phyloP scores from a whole-genome alignment of 2,329 filamentous ascomycete species.

The Talaromyces funiculosus region DNA sequence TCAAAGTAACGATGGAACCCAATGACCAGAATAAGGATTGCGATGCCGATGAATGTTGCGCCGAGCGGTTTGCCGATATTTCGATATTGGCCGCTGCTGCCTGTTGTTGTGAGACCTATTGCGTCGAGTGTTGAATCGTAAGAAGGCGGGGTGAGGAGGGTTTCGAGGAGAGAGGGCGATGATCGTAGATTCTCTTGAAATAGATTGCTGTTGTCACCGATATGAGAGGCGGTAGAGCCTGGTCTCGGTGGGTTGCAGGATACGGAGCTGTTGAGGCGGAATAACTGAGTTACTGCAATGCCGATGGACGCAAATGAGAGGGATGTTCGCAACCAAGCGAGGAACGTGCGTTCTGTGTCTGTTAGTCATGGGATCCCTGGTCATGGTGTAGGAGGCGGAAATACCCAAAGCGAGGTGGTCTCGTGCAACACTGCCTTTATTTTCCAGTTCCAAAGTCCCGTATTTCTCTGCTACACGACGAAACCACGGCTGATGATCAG shows the following conservation, averaged over 20 bases:
- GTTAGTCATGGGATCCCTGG: not conserved
- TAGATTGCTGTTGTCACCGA: not conserved
- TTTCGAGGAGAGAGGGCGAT: constrained; percentile 11
- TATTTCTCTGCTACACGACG: constrained; percentile 51
- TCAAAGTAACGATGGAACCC: constrained; percentile 64
- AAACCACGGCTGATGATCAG: constrained; percentile 37
- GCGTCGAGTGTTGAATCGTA: not conserved
- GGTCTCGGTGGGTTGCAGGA: not conserved
- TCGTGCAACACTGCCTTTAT: constrained; percentile 60
- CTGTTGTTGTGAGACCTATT: not conserved
- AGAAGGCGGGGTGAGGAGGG: constrained; percentile 7
- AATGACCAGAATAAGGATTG: constrained; percentile 55
- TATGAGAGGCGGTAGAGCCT: not conserved
- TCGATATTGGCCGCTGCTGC: constrained; percentile 31
- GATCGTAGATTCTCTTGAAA: not conserved
- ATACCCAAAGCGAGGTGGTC: constrained; percentile 60
- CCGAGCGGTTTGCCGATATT: constrained; percentile 57
- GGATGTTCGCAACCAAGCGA: constrained; percentile 62
- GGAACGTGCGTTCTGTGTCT: constrained; percentile 57
- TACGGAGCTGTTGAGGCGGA: constrained; percentile 54
- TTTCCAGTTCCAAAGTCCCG: constrained; percentile 58
- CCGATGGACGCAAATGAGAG: constrained; percentile 62
- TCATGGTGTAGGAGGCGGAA: constrained; percentile 15
- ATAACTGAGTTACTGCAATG: constrained; percentile 61
- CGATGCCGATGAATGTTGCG: constrained; percentile 58